Conservation (phyloP, 164 flowering plant genomes). For the grape (Vitis vinifera) region DNA sequence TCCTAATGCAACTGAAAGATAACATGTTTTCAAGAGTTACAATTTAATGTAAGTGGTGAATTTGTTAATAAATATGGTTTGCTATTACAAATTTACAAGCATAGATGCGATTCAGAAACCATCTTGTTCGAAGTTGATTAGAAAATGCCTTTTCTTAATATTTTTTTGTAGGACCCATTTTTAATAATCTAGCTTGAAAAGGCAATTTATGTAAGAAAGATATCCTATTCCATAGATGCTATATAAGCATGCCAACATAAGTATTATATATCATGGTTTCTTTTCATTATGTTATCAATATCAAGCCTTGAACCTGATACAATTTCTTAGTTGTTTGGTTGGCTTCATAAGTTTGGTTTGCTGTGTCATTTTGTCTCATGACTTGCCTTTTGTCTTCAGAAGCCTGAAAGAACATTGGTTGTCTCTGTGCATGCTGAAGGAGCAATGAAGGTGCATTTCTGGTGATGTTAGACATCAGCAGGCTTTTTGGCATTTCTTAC, state of each 20-base stretch:
- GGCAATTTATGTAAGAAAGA: neutral
- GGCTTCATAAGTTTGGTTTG: neutral
- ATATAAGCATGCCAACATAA: too few relatives aligned
- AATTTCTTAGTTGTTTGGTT: neutral
- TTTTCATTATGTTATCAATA: conserved; percentile 1
- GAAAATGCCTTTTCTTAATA: neutral
- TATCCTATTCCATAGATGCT: neutral
- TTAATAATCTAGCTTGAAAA: neutral
- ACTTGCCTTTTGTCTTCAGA: conserved; percentile 54
- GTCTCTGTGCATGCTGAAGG: conserved; percentile 85
- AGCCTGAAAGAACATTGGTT: conserved; percentile 72
- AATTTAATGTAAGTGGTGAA: too few relatives aligned
- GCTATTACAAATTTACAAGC: neutral
- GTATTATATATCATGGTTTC: neutral
- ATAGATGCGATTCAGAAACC: neutral
- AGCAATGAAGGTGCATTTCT: conserved; percentile 73
- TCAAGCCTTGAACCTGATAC: too few relatives aligned
- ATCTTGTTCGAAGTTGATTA: neutral
- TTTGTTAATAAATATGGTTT: neutral
- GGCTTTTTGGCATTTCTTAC: conserved; percentile 1
- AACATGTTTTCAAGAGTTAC: too few relatives aligned
- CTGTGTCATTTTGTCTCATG: neutral
- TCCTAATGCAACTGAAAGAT: too few relatives aligned
- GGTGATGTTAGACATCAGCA: neutral
- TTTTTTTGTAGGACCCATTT: neutral